Base-by-base conservation (phyloP, 176 grass and related monocot species). In the Pharus latifolius region DNA sequence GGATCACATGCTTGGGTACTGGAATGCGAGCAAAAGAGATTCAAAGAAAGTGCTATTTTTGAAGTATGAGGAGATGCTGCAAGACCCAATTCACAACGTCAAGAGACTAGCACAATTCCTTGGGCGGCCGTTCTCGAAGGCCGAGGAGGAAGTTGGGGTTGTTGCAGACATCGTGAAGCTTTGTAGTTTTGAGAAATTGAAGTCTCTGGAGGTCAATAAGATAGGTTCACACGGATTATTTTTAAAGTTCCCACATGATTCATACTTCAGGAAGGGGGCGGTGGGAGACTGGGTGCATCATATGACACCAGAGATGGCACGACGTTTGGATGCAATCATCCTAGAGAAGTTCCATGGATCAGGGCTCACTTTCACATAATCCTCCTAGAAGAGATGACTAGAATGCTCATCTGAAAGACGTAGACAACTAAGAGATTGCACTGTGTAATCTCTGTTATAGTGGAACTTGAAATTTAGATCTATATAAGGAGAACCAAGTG, bases 1-100 rank as follows among this genome's bases (percentile, higher is more conserved):
- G 67, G 56, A 80, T 0, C 77, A 82, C 7, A 19, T 38, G 8
- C 19, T 82, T 1, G 67, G 29, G 7, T 63, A 72, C 2, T 72
- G 44, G 67, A 34, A 31, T 7, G 45, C 33, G 45, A 53, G 66
- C 29, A 48, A 15, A 31, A 12, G 0, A 10, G 51, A 23, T 2
- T 7, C 77, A 0, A 20, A 64, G 3, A 61, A 22, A 12, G 22
- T 55, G 17, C 1, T 80, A 6, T 63, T 77, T 13, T 68, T 83
- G 10, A 54, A 51, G 31, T 83, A 77, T n/a, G 72, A 83, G 22
- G 44, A 83, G 14, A 60, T 83, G 31, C 18, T 62, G 50, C 7
- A 5, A 1, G 54, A 58, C 0, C 53, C 80, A 0, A 10, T 10
- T 2, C 17, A 43, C 4, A 53, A 51, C 25, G 51, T 69, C 14